Percentiles rank a stretch among this genome's conserved stretches.
Conservation (phyloP, 139 green algal species). For the Chlamydomonas applanata region DNA sequence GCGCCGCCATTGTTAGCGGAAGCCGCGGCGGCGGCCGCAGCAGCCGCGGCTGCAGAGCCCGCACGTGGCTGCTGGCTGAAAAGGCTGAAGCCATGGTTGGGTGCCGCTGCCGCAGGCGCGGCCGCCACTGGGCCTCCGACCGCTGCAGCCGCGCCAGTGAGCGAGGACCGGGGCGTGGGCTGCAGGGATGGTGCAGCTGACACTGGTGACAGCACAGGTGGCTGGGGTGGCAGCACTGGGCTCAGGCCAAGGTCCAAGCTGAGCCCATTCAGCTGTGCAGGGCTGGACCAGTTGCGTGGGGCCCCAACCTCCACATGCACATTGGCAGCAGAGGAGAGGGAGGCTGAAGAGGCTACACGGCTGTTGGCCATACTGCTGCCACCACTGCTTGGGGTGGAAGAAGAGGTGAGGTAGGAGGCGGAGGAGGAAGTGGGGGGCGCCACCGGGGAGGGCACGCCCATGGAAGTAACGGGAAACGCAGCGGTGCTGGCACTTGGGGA, state of each 20-base stretch:
- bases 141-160: neutral
- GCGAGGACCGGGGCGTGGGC: neutral
- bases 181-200: neutral
- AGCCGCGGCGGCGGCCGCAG: neutral
- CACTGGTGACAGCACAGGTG: neutral
- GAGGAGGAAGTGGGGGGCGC: too few relatives aligned
- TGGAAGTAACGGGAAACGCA: too few relatives aligned
- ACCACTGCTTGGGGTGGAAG: neutral
- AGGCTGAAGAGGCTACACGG: neutral
- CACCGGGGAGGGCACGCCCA: too few relatives aligned
- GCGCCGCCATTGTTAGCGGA: neutral
- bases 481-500: too few relatives aligned
- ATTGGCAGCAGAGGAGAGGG: neutral
- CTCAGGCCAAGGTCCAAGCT: conserved; percentile 15
- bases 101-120: too few relatives aligned
- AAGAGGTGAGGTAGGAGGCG: too few relatives aligned
- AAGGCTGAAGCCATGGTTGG: conserved; percentile 29
- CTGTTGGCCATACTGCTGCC: neutral
- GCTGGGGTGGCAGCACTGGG: too few relatives aligned
- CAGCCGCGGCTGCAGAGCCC: neutral
- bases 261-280: conserved; percentile 38
- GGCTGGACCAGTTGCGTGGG: conserved; percentile 16
- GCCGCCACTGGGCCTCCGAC: neutral
- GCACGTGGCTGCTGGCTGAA: conserved; percentile 28
- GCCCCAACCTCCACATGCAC: too few relatives aligned